Percentiles rank a stretch among this genome's conserved stretches.
These are phyloP conservation scores for Coelastrella sp. DNA, from an alignment of 139 green algal genomes.

Conservation along the genomic window DNA sequence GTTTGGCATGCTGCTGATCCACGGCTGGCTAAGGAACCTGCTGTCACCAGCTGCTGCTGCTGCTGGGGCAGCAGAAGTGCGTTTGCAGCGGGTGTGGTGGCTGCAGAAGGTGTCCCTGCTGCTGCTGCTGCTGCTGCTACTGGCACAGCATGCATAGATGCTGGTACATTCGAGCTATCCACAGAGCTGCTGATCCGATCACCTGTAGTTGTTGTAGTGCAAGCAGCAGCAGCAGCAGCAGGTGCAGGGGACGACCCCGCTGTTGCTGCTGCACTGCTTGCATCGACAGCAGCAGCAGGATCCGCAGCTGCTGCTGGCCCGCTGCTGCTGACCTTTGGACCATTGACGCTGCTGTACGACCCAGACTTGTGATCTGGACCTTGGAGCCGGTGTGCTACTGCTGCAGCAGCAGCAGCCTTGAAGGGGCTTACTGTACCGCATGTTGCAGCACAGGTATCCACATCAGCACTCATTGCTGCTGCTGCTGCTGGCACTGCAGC, in stretches of 20 bases:
- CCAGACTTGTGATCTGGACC: too few relatives aligned
- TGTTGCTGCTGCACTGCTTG: conserved; percentile 8
- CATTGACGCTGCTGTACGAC: too few relatives aligned
- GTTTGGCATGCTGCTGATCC: too few relatives aligned
- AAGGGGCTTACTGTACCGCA: too few relatives aligned
- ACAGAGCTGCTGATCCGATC: not conserved
- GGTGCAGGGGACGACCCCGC: not conserved
- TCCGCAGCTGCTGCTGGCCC: not conserved
- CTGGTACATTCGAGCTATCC: not conserved
- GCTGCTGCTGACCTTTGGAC: too few relatives aligned
- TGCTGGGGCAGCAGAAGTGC: not conserved
- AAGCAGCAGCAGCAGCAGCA: not conserved
- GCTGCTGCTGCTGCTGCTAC: conserved; percentile 30
- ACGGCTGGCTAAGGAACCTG: not conserved
- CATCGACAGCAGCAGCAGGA: not conserved
- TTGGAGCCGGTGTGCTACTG: too few relatives aligned
- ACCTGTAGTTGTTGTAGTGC: not conserved
- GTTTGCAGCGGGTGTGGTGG: not conserved
- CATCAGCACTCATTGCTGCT: not conserved
- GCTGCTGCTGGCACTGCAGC: conserved; percentile 29
- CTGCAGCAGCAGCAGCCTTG: too few relatives aligned
- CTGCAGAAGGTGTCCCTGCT: not conserved
- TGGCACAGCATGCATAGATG: not conserved
- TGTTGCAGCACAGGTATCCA: not conserved
- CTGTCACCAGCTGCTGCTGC: conserved; percentile 17